Evolutionary conservation across 2,329 filamentous ascomycete genomes (phyloP).

Genomic region (Colletotrichum gigasporum): DNA sequence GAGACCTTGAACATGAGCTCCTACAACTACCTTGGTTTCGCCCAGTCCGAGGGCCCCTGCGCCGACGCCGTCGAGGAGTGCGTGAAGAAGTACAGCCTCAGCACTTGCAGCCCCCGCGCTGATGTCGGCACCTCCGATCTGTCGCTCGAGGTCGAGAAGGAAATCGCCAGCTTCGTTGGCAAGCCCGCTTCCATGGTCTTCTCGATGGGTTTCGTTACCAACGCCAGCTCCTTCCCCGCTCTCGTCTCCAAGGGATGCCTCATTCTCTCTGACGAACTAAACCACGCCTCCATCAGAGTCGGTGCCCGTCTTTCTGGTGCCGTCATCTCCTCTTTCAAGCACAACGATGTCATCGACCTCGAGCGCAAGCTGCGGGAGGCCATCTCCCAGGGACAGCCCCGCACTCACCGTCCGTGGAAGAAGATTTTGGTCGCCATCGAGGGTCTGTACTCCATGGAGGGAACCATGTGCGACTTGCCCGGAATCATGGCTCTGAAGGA

Average conservation of each 20-base stretch:
- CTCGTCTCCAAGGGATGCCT: constrained; percentile 92
- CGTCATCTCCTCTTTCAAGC: constrained; percentile 95
- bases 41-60: constrained; percentile 95
- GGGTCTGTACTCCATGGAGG: constrained; percentile 99
- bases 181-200: constrained; percentile 97
- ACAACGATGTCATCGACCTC: constrained; percentile 92
- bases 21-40: constrained; percentile 99
- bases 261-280: constrained; percentile 95
- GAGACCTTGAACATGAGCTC: constrained; percentile 99
- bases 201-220: constrained; percentile 99
- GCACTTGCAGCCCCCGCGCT: constrained; percentile 80
- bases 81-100: constrained; percentile 86
- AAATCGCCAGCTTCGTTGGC: constrained; percentile 91
- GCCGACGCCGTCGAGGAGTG: constrained; percentile 91
- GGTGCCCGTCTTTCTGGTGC: constrained; percentile 93
- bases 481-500: constrained; percentile 87
- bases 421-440: constrained; percentile 98
- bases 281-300: constrained; percentile 97
- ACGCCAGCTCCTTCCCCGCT: constrained; percentile 90
- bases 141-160: constrained; percentile 86
- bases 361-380: constrained; percentile 88
- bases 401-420: constrained; percentile 99
- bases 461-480: constrained; percentile 97
- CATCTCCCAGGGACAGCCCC: constrained; percentile 95
- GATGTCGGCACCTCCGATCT: constrained; percentile 91